Evolutionary conservation across 805 yeast species (phyloP), one percentile per base, ranked within the genome.

Genomic region (Wickerhamiella siamensis): DNA sequence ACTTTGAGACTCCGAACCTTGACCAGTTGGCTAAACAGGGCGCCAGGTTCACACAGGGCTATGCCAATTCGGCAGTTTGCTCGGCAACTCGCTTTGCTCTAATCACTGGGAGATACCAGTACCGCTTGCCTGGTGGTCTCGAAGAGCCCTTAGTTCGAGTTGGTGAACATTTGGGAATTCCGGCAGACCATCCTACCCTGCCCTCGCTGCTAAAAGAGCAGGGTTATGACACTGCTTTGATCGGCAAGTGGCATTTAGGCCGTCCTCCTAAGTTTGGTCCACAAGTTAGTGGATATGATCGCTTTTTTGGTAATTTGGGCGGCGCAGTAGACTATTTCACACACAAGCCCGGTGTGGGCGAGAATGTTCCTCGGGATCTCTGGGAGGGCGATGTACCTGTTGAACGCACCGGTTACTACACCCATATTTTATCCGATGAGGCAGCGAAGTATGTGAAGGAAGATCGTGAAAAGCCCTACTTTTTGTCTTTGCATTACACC

Each of bases 191-290:
- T 19, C 42, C 39, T 16, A 47, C 52, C 5, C 39, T 74, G 33
- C 70, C 78, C 1, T 75, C 73, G 41, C 61, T 72, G 21, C 54
- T 74, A 45, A 52, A 66, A 18, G 72, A 71, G 18, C 54, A 54
- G 9, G 75, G 72, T 4, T 74, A 74, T 51, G 64, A 64, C 42
- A 74, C 74, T 2, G 64, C 69, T 38, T 55, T 71, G 21, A 63
- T 75, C 10, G 81, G 79, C 14, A 75, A 75, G 50, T 74, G 79
- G 79, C 79, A 75, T 53, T 53, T 75, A 34, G 79, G 79, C 4
- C 52, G 69, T 14, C 50, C 59, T 1, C 58, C 61, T 8, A 69
- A 69, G n/a, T 42, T 43, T 22, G 49, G 53, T 3, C 53, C 53
- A 3, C 43, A 43, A n/a, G 27, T 19, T 16, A 48, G 47, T 33